Percentiles rank a stretch among this genome's conserved stretches.
Conservation (phyloP, 345 rosid species). For the Eucalyptus regnans region DNA sequence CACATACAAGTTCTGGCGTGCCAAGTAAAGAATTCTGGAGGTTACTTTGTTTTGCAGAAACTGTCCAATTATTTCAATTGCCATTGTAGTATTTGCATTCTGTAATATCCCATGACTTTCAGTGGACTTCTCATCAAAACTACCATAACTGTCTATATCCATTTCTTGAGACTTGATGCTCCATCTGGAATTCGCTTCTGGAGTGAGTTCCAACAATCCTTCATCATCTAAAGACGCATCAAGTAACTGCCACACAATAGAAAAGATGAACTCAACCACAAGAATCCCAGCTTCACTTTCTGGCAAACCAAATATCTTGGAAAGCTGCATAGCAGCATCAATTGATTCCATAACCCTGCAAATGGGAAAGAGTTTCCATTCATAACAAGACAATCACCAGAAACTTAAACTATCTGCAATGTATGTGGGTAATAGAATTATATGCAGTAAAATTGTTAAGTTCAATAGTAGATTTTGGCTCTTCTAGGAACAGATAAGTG, state of each 20-base stretch:
- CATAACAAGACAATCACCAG: background rate
- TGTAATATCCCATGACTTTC: slow-evolving; percentile 45
- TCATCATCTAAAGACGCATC: slow-evolving; percentile 90
- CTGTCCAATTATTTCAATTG: slow-evolving; percentile 64
- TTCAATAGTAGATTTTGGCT: background rate
- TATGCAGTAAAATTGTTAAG: background rate
- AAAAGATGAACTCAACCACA: slow-evolving; percentile 56
- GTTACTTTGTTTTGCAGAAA: slow-evolving; percentile 57
- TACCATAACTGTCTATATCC: slow-evolving; percentile 55
- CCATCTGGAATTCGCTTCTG: slow-evolving; percentile 60
- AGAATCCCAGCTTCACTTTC: slow-evolving; percentile 53
- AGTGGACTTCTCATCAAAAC: slow-evolving; percentile 29
- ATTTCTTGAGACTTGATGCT: slow-evolving; percentile 33
- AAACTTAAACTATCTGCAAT: background rate
- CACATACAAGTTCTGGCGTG: slow-evolving; percentile 59
- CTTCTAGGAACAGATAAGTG: background rate
- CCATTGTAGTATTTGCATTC: slow-evolving; percentile 52
- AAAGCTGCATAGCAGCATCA: slow-evolving; percentile 61
- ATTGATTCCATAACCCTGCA: slow-evolving; percentile 72
- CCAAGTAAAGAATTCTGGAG: slow-evolving; percentile 68
- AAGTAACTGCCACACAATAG: slow-evolving; percentile 60
- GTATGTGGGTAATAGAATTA: background rate
- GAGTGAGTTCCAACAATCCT: slow-evolving; percentile 57
- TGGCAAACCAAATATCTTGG: slow-evolving; percentile 45
- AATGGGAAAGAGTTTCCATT: background rate